These are phyloP conservation scores for Byssoonygena ceratinophila DNA, from an alignment of 2,329 filamentous ascomycete genomes.

Conservation along the genomic window DNA sequence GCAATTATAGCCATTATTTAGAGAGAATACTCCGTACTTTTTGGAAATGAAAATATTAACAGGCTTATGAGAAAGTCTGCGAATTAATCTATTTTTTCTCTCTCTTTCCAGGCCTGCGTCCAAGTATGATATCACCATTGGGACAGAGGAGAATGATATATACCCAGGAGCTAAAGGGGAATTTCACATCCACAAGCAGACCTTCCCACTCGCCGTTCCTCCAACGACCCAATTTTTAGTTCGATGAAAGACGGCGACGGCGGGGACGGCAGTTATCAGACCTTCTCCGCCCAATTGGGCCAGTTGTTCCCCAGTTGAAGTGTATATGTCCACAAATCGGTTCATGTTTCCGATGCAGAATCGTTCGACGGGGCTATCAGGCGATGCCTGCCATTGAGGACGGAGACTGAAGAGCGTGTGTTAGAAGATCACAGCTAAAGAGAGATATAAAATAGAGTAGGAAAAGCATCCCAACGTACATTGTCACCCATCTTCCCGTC, in stretches of 20 bases:
- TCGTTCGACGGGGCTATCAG: conserved; percentile 68
- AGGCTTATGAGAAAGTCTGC: too few relatives aligned
- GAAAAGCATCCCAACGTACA: conserved; percentile 36
- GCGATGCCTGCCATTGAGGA: conserved; percentile 80
- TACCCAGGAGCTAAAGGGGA: neutral
- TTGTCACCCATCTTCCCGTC: conserved; percentile 88
- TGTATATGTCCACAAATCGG: conserved; percentile 86
- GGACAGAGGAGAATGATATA: too few relatives aligned
- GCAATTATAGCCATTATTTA: too few relatives aligned
- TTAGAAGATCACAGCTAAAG: neutral
- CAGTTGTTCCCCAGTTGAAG: conserved; percentile 69
- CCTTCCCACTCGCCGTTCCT: conserved; percentile 81
- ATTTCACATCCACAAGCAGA: conserved; percentile 75
- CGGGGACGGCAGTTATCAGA: conserved; percentile 78
- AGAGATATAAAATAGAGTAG: neutral
- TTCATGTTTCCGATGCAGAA: conserved; percentile 97
- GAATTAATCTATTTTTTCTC: too few relatives aligned
- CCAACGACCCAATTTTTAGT: conserved; percentile 83
- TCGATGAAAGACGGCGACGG: conserved; percentile 83
- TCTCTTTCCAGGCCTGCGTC: too few relatives aligned
- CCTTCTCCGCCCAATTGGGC: conserved; percentile 81
- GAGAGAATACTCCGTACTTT: too few relatives aligned
- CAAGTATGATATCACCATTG: too few relatives aligned
- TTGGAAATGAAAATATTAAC: too few relatives aligned
- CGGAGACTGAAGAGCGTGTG: conserved; percentile 44